These are phyloP conservation scores for Zasmidium citrigriseum DNA, from an alignment of 2,329 filamentous ascomycete species.

Conservation along the genomic window DNA sequence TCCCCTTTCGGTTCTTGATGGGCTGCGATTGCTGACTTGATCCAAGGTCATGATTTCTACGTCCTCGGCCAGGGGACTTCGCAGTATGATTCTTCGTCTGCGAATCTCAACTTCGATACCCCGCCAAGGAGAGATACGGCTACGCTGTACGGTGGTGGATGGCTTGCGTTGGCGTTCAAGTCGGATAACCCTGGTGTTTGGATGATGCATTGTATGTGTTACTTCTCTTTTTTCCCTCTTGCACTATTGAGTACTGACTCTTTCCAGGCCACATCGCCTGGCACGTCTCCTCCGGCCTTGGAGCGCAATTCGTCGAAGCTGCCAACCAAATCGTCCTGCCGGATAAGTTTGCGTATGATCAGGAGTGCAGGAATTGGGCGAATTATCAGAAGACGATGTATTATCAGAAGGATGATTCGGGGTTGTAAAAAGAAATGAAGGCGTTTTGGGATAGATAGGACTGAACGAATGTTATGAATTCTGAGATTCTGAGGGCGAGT, in stretches of 20 bases:
- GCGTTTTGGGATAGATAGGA: too few species aligned
- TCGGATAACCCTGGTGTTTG: conserved; percentile 53
- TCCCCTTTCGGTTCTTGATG: not conserved
- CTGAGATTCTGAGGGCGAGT: too few species aligned
- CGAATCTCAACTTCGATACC: conserved; percentile 39
- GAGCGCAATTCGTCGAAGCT: conserved; percentile 4
- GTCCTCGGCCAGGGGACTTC: conserved; percentile 29
- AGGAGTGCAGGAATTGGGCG: not conserved
- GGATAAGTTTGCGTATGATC: not conserved
- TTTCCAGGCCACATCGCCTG: conserved; percentile 8
- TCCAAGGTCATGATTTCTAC: conserved; percentile 32
- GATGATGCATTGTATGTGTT: conserved; percentile 40
- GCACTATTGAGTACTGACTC: conserved; percentile 10
- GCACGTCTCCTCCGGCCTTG: conserved; percentile 8
- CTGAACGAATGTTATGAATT: too few species aligned
- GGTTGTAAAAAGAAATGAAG: too few species aligned
- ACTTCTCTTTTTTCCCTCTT: not conserved
- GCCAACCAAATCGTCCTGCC: conserved; percentile 1
- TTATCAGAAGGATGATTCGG: conserved; percentile 1
- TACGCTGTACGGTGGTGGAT: conserved; percentile 45
- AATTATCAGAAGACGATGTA: not conserved
- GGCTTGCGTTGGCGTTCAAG: conserved; percentile 51
- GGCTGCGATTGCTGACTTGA: not conserved
- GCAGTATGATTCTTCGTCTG: conserved; percentile 27
- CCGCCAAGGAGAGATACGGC: conserved; percentile 52